Base-by-base conservation (phyloP, 2,329 filamentous ascomycete species). In the Pseudopyricularia javanii region DNA sequence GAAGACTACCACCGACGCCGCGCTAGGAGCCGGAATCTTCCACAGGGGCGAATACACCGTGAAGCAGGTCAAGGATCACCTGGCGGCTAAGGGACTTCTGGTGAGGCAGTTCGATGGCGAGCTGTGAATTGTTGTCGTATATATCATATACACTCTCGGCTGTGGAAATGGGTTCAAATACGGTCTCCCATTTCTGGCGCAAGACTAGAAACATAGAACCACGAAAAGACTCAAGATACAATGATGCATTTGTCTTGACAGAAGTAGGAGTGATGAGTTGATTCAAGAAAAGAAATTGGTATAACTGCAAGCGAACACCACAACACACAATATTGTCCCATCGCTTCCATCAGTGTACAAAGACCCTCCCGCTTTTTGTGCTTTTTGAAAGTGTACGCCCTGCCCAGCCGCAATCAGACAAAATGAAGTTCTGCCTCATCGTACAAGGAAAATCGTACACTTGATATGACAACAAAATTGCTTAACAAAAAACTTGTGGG, bases 11-110 rank as follows among this genome's bases (percentile, higher is more conserved):
- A 91, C 91, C 3, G 93, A 98, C 74, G 93, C 93, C 50, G 93
- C 93, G 28, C 72, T 98, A 55, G 93, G 93, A 3, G 93, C 93
- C 8, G 93, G 93, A 52, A 98, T 98, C 85, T 98, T 98, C 70
- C 93, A 98, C 71, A 76, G 93, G 49, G 88, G 86, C 35, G 91
- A 98, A 72, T 98, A 91, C 68, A 95, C 91, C 0, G 91, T 98
- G 15, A 84, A 83, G 66, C 84, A 97, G 63, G 93, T 98, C 49
- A 98, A 98, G 70, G 85, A 94, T 55, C 79, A 87, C 63, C 68
- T 98, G 55, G 74, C 75, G 24, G 74, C 77, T 34, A 80, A 83
- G 62, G 88, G 88, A 0, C 74, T 95, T 54, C 67, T 88, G 54
- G 85, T 96, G n/a, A 78, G 93, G 57, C 79, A 82, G 54, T 89